Base-by-base conservation (phyloP, 1,284 basidiomycete species). In the Leccinum subrobustum region DNA sequence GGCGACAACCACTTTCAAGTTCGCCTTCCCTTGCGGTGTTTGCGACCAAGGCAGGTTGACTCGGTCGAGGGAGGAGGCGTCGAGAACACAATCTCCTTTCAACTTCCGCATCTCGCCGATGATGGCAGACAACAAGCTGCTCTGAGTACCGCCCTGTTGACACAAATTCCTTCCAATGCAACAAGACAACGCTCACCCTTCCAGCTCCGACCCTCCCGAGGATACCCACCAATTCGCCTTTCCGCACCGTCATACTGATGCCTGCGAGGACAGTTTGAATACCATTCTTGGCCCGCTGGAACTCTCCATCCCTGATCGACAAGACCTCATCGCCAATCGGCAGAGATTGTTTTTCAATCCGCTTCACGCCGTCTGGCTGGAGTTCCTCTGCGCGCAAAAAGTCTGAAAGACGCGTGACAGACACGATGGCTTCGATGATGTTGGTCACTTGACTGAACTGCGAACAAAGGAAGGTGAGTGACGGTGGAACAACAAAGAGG, bases 161-260 rank as follows among this genome's bases (percentile, higher is more conserved):
- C 4, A 23, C 12, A 9, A 4, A 35, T 1, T 18, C 8, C 57
- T 9, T 47, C 23, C 14, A 14, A 39, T 4, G 25, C 16, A 1
- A 18, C 16, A 56, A 37, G 16, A n/a, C 29, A 6, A 57, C 1
- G 63, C 77, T 65, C 65, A 89, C 86, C 83, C 98, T 98, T 60
- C 96, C 96, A 55, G 88, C 85, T n/a, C 96, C 96, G 31, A 98
- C 95, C 33, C 91, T 86, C 9, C 96, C 96, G 12, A 97, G 82
- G 5, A 98, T 79, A 9, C 91, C 93, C 0, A 96, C 78, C 2
- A 98, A 76, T 68, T 97, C 92, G 20, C 95, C 95, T 72, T 93
- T 95, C 52, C 82, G 84, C 8, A 94, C 85, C 0, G 79, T 81
- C n/a, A 97, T 67, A 68, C 88, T 85, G 65, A 98, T 89, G 59